Base-by-base conservation (phyloP, 2,329 filamentous ascomycete species). In the Ophiostoma quercus region DNA sequence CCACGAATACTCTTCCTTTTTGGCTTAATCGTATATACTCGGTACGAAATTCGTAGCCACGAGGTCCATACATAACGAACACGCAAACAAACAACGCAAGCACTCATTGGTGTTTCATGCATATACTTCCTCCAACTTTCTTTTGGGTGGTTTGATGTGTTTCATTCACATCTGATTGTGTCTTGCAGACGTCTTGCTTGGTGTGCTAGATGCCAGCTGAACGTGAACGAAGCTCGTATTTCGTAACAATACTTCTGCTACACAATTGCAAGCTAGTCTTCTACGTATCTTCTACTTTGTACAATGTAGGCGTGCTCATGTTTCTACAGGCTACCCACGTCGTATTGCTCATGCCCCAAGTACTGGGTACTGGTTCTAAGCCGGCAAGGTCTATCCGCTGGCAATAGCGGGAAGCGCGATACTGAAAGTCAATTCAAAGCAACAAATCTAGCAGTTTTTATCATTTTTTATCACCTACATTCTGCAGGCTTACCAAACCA, bases 401-500 rank as follows among this genome's bases (percentile, higher is more conserved):
- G 43, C 16, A 47, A 43, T 47, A 47, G 43, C 43, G 43, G 43
- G 19, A 47, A 47, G 43, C 39, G 39, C 11, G 39, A 41, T n/a
- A 19, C 41, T 43, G 3, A 19, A 14, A 43, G 41, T 34, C 34
- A 34, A 34, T 34, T 34, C 34, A 34, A 34, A 34, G 34, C 34
- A 8, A 34, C 34, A 34, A 8, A 34, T 5, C 8, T 34, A 34
- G 8, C 34, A 29, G 25, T 34, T 34, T 34, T 34, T 2, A 2
- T 34, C 8, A 34, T 34, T 34, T 34, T 34, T 34, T 34, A 34
- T 34, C 34, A 34, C 8, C 7, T n/a, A 25, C 14, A 57, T 57
- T n/a, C 51, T 57, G 51, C 51, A 57, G 51, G 51, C 51, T 25
- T 57, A 25, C 51, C 29, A 63, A 63, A 63, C n/a, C 60, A 63